These are phyloP conservation scores for Rhodamnia argentea DNA, from an alignment of 345 rosid genomes.

Conservation along the genomic window DNA sequence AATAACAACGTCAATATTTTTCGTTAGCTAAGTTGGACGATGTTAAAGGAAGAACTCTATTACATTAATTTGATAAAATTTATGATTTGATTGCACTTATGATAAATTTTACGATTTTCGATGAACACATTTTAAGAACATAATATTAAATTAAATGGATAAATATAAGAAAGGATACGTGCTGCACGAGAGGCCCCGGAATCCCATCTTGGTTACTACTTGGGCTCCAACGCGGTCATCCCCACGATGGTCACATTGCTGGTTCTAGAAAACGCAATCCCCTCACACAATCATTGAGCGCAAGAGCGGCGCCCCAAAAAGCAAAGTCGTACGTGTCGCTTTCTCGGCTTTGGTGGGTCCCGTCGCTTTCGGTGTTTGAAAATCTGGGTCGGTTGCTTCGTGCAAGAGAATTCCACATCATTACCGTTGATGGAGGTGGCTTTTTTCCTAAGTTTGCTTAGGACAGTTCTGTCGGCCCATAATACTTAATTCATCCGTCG, in stretches of 20 bases:
- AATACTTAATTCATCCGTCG: too few species aligned
- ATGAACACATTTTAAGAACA: neutral
- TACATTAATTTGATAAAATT: too few species aligned
- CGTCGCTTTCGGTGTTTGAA: neutral
- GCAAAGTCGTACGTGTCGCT: rapidly evolving
- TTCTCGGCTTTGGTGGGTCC: neutral
- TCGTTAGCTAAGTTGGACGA: too few species aligned
- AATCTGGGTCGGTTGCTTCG: neutral
- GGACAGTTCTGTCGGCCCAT: too few species aligned
- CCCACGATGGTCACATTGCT: neutral
- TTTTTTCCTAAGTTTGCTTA: neutral
- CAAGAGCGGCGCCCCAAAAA: neutral
- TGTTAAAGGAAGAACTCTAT: too few species aligned
- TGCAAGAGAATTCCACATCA: neutral
- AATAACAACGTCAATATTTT: too few species aligned
- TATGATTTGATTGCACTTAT: too few species aligned
- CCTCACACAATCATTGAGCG: neutral
- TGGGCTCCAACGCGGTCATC: too few species aligned
- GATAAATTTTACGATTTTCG: too few species aligned
- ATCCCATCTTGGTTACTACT: too few species aligned
- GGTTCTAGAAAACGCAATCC: neutral
- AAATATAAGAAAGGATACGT: neutral
- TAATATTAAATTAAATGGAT: neutral
- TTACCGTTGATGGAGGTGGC: neutral
- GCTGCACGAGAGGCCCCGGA: neutral